phyloP scores from a whole-genome alignment of 257 asterid genomes.

The Oldenlandia corymbosa region DNA sequence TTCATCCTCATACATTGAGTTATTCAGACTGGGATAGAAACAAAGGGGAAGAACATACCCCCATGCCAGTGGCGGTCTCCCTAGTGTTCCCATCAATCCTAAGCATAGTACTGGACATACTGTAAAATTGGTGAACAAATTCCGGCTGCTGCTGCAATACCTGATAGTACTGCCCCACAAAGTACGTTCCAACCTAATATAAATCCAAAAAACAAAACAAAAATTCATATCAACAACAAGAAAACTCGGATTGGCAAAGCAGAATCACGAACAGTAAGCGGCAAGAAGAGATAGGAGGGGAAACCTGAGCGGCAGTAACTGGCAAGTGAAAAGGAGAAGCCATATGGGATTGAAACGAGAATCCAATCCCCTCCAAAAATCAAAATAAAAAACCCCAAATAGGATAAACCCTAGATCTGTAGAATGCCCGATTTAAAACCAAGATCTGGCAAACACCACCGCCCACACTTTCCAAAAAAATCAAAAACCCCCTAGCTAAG shows the following conservation, averaged over 20 bases:
- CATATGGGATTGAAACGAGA: slow-evolving; percentile 33
- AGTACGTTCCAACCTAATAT: slow-evolving; percentile 85
- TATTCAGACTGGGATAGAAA: neutral
- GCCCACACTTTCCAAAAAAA: too few relatives aligned
- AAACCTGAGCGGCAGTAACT: slow-evolving; percentile 84
- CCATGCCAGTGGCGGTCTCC: slow-evolving; percentile 78
- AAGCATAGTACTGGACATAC: slow-evolving; percentile 85
- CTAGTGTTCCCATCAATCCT: slow-evolving; percentile 75
- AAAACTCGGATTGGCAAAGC: neutral
- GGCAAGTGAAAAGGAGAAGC: slow-evolving; percentile 71
- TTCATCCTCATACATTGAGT: neutral
- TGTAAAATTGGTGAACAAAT: slow-evolving; percentile 77
- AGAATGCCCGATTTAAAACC: slow-evolving; percentile 22
- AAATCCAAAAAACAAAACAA: neutral
- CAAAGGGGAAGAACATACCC: slow-evolving; percentile 43
- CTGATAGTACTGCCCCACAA: slow-evolving; percentile 94
- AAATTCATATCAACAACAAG: neutral
- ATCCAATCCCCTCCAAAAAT: slow-evolving; percentile 19
- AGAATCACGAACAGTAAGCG: neutral
- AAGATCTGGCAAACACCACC: slow-evolving; percentile 37
- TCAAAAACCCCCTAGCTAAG: slow-evolving; percentile 11
- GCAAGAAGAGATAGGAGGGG: neutral
- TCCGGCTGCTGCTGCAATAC: slow-evolving; percentile 85
- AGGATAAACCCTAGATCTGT: slow-evolving; percentile 75
- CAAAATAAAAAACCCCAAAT: neutral